phyloP scores from a whole-genome alignment of 371 early-diverging fungal genomes.

The Thermomucor indicae-seudaticae region DNA sequence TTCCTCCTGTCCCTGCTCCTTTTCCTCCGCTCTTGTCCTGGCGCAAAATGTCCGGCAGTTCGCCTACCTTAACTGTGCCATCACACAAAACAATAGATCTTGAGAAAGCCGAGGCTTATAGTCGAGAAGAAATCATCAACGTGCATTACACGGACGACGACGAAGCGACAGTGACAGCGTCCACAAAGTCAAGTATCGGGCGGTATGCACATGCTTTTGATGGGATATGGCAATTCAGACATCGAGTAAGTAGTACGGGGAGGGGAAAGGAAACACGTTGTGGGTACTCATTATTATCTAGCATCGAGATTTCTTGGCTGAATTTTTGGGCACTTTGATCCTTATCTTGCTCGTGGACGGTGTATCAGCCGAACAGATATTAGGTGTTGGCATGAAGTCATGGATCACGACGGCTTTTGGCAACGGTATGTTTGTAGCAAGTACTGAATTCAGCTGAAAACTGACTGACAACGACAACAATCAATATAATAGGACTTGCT shows the following conservation, averaged over 20 bases:
- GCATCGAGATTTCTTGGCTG: conserved; percentile 71
- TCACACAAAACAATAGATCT: conserved; percentile 2
- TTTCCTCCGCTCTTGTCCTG: too few species aligned
- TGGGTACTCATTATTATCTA: too few species aligned
- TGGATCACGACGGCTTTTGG: conserved; percentile 36
- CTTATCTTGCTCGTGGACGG: conserved; percentile 68
- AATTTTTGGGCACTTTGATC: conserved; percentile 78
- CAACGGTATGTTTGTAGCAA: conserved; percentile 28
- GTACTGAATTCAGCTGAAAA: background rate
- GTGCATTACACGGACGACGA: conserved; percentile 7
- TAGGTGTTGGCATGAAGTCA: conserved; percentile 22
- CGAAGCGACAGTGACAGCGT: conserved; percentile 1
- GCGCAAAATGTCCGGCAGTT: conserved; percentile 2
- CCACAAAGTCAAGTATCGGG: background rate
- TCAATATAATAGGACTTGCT: conserved; percentile 25
- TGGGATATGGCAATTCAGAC: conserved; percentile 4
- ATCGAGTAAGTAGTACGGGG: background rate
- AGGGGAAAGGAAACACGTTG: too few species aligned
- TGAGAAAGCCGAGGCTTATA: conserved; percentile 6
- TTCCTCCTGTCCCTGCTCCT: background rate
- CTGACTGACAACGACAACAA: background rate
- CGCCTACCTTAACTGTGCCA: conserved; percentile 5
- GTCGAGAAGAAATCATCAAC: conserved; percentile 12
- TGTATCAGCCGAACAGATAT: conserved; percentile 52
- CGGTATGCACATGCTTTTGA: too few species aligned